These are phyloP conservation scores for Pichia sp. DNA, from an alignment of 1,139 yeast species.

Conservation along the genomic window DNA sequence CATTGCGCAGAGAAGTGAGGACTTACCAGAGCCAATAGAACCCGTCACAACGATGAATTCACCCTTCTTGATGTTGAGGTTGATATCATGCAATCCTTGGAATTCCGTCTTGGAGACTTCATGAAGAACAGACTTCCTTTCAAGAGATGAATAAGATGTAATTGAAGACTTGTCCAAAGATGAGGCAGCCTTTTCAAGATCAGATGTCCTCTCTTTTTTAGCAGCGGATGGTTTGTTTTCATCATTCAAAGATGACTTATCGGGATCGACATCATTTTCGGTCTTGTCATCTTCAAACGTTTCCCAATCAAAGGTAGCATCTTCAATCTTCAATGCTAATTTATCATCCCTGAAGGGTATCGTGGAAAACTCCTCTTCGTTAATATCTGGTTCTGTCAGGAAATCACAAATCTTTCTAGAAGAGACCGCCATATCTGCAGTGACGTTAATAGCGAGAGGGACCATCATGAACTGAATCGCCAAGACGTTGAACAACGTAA, in stretches of 20 bases:
- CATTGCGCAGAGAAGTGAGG: constrained; percentile 54
- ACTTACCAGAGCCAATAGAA: constrained; percentile 61
- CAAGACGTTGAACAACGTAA: constrained; percentile 63
- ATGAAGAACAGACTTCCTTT: constrained; percentile 2
- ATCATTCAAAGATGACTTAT: too few species aligned
- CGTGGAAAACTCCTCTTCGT: constrained; percentile 8
- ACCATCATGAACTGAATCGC: constrained; percentile 48
- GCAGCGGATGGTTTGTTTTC: too few species aligned
- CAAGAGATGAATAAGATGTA: too few species aligned
- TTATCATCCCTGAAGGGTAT: constrained; percentile 9
- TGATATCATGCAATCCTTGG: constrained; percentile 39
- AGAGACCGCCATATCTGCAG: constrained; percentile 41
- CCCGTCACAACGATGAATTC: constrained; percentile 64
- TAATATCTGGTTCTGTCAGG: constrained; percentile 22
- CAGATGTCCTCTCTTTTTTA: too few species aligned
- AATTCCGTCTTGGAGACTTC: constrained; percentile 18
- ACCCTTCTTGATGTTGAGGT: constrained; percentile 39
- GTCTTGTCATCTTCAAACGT: constrained; percentile 29
- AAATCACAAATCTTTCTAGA: constrained; percentile 34
- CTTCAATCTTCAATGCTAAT: constrained; percentile 29
- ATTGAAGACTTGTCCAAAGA: too few species aligned
- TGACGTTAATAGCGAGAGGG: constrained; percentile 52
- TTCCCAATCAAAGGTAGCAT: constrained; percentile 41
- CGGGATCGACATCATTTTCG: constrained; percentile 6
- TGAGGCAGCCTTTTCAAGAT: too few species aligned